Evolutionary conservation across 768 basidiomycete species (phyloP), one percentile per base, ranked within the genome.

Genomic region (Mycena galericulata): DNA sequence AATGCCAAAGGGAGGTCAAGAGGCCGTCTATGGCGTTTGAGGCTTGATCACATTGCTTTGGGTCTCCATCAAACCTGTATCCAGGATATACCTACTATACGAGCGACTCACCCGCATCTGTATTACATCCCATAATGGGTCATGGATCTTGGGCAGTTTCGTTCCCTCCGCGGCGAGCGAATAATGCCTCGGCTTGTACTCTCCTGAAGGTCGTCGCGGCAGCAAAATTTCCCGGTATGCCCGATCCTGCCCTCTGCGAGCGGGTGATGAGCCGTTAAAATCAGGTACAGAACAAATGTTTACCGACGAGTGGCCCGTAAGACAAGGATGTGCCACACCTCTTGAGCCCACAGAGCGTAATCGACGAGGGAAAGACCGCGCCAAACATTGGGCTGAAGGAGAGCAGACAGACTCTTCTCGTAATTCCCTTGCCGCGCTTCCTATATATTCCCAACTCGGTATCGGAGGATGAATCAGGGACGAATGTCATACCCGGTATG

Each of bases 261-360:
- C n/a, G 45, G 61, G 40, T 30, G 27, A 24, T 57, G 27, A 67
- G 26, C 41, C 62, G 34, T 26, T 34, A 20, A 20, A 20, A 30
- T 40, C 18, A 49, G 55, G 50, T 34, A 27, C 53, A 68, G 47
- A 46, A 57, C 46, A 43, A 59, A n/a, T 63, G 46, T 81, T 45
- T 75, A 92, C 94, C 90, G 86, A 60, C 94, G 88, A 65, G 87
- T 88, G 15, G 90, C 87, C 26, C 91, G 86, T 66, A 94, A 77
- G 15, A 84, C 85, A 29, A 96, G 81, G 59, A 93, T 86, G 74
- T 93, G 88, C 95, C 94, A 96, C 49, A 95, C 85, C 75, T 91
- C 87, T 53, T 84, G 82, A 22, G 91, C 89, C 94, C 95, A 96
- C 36, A 84, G 79, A n/a, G 81, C 79, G 76, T 92, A 92, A 75